These are phyloP conservation scores for Dalechampia spathulata DNA, from an alignment of 441 rosid genomes.

Conservation along the genomic window DNA sequence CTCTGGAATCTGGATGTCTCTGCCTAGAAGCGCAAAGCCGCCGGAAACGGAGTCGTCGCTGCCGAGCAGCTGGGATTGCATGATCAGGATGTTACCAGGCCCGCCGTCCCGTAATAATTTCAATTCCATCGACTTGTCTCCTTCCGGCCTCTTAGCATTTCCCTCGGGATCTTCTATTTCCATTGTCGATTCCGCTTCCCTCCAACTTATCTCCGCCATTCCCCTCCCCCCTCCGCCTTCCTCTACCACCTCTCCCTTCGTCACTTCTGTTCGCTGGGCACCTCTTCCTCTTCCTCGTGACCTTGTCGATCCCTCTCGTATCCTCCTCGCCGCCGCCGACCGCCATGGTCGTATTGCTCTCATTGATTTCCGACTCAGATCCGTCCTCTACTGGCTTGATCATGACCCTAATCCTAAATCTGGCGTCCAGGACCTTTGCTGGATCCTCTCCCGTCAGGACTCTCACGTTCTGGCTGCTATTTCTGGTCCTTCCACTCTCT, in stretches of 20 bases:
- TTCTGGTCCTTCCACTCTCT: constrained; percentile 63
- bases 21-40: too few relatives aligned
- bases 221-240: constrained; percentile 74
- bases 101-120: constrained; percentile 94
- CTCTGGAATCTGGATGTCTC: too few relatives aligned
- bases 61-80: constrained; percentile 63
- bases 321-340: constrained; percentile 77
- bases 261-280: constrained; percentile 80
- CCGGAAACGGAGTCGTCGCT: too few relatives aligned
- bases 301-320: constrained; percentile 78
- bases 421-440: constrained; percentile 86
- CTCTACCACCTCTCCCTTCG: constrained; percentile 60
- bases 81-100: constrained; percentile 92
- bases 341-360: constrained; percentile 89
- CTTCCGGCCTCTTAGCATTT: constrained; percentile 79
- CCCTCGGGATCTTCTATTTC: constrained; percentile 78
- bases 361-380: constrained; percentile 66
- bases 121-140: constrained; percentile 73
- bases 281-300: constrained; percentile 68
- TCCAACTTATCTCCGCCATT: constrained; percentile 70
- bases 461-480: constrained; percentile 59
- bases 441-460: constrained; percentile 54
- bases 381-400: constrained; percentile 57
- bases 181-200: constrained; percentile 68
- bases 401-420: constrained; percentile 48